Base-by-base conservation (phyloP, 176 grass and related monocot genomes). In the Oryza meridionalis region DNA sequence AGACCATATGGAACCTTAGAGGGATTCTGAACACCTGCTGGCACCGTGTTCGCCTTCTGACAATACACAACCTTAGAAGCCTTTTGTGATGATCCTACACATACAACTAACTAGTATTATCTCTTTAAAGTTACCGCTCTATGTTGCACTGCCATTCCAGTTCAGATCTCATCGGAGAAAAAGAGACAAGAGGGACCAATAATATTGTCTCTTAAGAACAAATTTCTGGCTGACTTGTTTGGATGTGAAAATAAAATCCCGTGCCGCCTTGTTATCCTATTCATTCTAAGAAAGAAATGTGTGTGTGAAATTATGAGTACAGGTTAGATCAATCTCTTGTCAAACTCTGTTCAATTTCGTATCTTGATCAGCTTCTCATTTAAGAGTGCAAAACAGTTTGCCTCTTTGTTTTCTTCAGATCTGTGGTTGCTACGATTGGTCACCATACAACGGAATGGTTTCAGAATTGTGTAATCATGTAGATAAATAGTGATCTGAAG, bases 11-110 rank as follows among this genome's bases (percentile, higher is more conserved):
- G 88, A 90, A 90, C 62, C 88, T 90, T 24, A 90, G 88, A 78
- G 88, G 84, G 3, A 90, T 90, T 24, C 69, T 90, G 47, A 90
- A 90, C 84, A 90, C 84, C 44, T 86, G 80, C 22, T 90, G 88
- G 88, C 88, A 90, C 29, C 73, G 40, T 2, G 14, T 83, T 77
- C n/a, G 31, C 32, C 77, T 87, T 51, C 32, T 53, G 29, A 31
- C 61, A 67, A 51, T n/a, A 5, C 59, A 32, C 3, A 66, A 33
- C 8, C 17, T 50, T 17, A 83, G 81, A 66, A 83, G 81, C 72
- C 35, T 38, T 13, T 38, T 84, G 44, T 84, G 81, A 75, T 75
- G 3, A 25, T 37, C 9, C 11, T 40, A 46, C 59, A 83, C 26
- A 53, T 50, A 11, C 9, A 71, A 0, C 15, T 4, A 53, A 17